These are phyloP conservation scores for Pichia sp. DNA, from an alignment of 1,139 yeast genomes.

Conservation along the genomic window DNA sequence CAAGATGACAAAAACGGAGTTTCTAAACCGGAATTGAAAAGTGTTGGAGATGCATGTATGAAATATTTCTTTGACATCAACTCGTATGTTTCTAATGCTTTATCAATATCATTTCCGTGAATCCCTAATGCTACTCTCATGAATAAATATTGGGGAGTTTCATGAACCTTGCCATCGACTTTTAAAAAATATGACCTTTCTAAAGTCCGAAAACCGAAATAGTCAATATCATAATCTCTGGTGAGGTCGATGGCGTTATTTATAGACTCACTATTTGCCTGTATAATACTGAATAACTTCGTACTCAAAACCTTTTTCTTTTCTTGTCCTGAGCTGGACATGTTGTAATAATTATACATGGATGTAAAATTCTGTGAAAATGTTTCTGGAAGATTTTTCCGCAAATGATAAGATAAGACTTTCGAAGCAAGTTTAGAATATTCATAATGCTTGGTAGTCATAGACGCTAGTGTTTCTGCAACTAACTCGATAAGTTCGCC, in stretches of 20 bases:
- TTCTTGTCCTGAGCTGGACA: conserved; percentile 16
- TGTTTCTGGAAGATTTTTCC: conserved; percentile 29
- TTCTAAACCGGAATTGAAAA: conserved; percentile 54
- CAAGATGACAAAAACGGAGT: conserved; percentile 51
- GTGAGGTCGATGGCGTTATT: conserved; percentile 38
- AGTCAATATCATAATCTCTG: conserved; percentile 44
- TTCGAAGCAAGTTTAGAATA: conserved; percentile 49
- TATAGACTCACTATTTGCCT: conserved; percentile 35
- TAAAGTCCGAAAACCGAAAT: conserved; percentile 54
- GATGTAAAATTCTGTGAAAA: conserved; percentile 39
- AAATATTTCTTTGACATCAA: conserved; percentile 51
- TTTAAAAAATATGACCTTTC: conserved; percentile 46
- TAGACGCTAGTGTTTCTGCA: conserved; percentile 46
- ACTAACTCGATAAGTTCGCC: conserved; percentile 39
- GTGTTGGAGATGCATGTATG: conserved; percentile 57
- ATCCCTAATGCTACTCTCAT: conserved; percentile 54
- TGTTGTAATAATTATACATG: conserved; percentile 21
- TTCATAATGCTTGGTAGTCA: conserved; percentile 46
- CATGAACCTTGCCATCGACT: conserved; percentile 38
- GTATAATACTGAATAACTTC: conserved; percentile 1
- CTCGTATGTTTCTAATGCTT: conserved; percentile 47
- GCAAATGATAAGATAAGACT: conserved; percentile 39
- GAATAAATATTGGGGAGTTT: conserved; percentile 51
- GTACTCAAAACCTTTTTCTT: conserved; percentile 12
- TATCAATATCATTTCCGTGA: conserved; percentile 40